phyloP scores from a whole-genome alignment of 2,329 filamentous ascomycete genomes.

The Parastagonospora nodorum region DNA sequence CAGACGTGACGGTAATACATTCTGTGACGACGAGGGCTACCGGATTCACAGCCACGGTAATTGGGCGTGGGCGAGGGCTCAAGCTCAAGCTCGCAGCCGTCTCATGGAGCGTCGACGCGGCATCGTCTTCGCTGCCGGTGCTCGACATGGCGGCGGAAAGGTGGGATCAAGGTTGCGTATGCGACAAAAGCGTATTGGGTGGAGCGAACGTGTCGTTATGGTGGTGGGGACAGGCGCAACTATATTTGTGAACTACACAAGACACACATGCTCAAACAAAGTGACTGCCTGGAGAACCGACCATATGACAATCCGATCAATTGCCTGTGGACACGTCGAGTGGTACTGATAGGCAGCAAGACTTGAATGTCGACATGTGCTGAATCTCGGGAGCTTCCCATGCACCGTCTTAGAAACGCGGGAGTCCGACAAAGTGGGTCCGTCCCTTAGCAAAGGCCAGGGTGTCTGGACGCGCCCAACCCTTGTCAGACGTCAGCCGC shows the following conservation, averaged over 20 bases:
- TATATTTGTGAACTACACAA: constrained; percentile 30
- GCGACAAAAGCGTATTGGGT: constrained; percentile 20
- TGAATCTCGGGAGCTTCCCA: constrained; percentile 2
- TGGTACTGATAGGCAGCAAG: constrained; percentile 2
- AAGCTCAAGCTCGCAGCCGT: constrained; percentile 23
- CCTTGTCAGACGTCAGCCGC: neutral
- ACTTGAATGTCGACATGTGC: neutral
- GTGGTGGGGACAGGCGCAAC: constrained; percentile 29
- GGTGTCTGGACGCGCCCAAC: constrained; percentile 9
- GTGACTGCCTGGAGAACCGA: constrained; percentile 9
- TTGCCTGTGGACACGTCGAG: neutral
- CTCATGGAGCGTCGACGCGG: constrained; percentile 29
- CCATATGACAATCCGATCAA: neutral
- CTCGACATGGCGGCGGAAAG: constrained; percentile 33
- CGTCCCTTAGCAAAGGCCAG: constrained; percentile 17
- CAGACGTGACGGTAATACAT: constrained; percentile 97
- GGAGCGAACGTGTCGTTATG: constrained; percentile 25
- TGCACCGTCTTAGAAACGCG: constrained; percentile 2
- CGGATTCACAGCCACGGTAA: constrained; percentile 85
- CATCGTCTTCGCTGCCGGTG: constrained; percentile 27
- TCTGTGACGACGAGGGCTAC: constrained; percentile 95
- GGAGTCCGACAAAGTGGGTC: constrained; percentile 13
- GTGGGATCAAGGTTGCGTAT: constrained; percentile 5
- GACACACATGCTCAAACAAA: constrained; percentile 32
- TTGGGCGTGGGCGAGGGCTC: constrained; percentile 41